These are phyloP conservation scores for Morella rubra DNA, from an alignment of 306 rosid species.

Conservation along the genomic window DNA sequence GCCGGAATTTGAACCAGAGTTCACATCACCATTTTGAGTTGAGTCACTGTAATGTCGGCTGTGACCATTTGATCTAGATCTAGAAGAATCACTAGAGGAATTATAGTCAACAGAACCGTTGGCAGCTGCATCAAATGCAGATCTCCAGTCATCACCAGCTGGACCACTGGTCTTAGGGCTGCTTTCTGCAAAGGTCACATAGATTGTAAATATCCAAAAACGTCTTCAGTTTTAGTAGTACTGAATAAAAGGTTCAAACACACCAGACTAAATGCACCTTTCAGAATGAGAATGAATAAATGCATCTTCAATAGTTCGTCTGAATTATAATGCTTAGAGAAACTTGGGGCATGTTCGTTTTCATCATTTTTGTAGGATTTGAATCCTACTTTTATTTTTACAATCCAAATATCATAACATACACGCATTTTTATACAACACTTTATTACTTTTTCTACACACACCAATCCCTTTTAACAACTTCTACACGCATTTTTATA, in stretches of 20 bases:
- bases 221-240: background rate
- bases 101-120: conserved; percentile 54
- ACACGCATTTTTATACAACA: too few relatives aligned
- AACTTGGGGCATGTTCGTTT: too few relatives aligned
- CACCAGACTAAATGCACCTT: background rate
- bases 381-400: too few relatives aligned
- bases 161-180: conserved; percentile 73
- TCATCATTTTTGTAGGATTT: too few relatives aligned
- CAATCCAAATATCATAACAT: too few relatives aligned
- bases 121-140: conserved; percentile 93
- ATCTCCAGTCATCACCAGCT: conserved; percentile 87
- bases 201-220: conserved; percentile 10
- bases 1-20: conserved; percentile 63
- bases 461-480: too few relatives aligned
- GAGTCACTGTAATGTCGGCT: conserved; percentile 71
- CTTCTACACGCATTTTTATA: too few relatives aligned
- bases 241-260: background rate
- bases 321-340: background rate
- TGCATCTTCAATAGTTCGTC: background rate
- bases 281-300: background rate
- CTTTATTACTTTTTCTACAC: too few relatives aligned
- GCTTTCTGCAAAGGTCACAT: conserved; percentile 54
- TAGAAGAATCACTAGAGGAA: conserved; percentile 33
- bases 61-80: conserved; percentile 82
- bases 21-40: conserved; percentile 77